Percentiles rank a stretch among this genome's conserved stretches.
Evolutionary conservation across 805 yeast species (phyloP).

Genomic region (Barnettozyma sp.): DNA sequence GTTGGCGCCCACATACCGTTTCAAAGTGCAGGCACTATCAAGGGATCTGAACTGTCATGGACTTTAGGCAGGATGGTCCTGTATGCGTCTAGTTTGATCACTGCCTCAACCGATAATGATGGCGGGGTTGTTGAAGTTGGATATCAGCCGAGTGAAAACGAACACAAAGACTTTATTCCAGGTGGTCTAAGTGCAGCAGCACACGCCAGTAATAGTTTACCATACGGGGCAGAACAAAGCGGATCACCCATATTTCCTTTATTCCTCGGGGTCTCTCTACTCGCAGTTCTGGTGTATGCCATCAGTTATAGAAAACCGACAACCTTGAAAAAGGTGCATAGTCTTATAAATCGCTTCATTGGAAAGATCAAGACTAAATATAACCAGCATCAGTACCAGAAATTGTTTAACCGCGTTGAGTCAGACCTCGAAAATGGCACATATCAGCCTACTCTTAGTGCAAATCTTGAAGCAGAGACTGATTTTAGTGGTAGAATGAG

Average conservation of each 20-base stretch:
- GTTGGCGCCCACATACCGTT: slow-evolving; percentile 46
- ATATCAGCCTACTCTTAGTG: not conserved
- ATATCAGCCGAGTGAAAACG: slow-evolving; percentile 22
- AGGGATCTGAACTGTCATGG: slow-evolving; percentile 91
- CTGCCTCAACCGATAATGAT: slow-evolving; percentile 6
- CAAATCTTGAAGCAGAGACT: slow-evolving; percentile 4
- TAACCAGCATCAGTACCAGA: slow-evolving; percentile 17
- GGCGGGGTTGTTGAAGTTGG: slow-evolving; percentile 13
- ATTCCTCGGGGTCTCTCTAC: slow-evolving; percentile 7
- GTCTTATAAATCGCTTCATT: slow-evolving; percentile 11
- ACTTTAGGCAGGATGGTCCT: slow-evolving; percentile 83
- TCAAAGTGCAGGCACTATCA: slow-evolving; percentile 71
- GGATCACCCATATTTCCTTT: slow-evolving; percentile 10
- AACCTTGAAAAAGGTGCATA: slow-evolving; percentile 13
- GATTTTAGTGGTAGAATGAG: slow-evolving; percentile 19
- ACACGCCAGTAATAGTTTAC: too few relatives aligned
- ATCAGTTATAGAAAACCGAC: slow-evolving; percentile 11
- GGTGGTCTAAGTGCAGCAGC: slow-evolving; percentile 15
- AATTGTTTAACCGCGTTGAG: slow-evolving; percentile 14
- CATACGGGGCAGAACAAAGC: too few relatives aligned
- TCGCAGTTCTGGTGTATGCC: slow-evolving; percentile 7
- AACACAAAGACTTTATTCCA: slow-evolving; percentile 17
- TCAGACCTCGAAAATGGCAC: slow-evolving; percentile 22
- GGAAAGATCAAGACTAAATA: slow-evolving; percentile 14
- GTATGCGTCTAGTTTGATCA: slow-evolving; percentile 57